Evolutionary conservation across 2,329 filamentous ascomycete genomes (phyloP).

Genomic region (Chrysoporthe puriensis): DNA sequence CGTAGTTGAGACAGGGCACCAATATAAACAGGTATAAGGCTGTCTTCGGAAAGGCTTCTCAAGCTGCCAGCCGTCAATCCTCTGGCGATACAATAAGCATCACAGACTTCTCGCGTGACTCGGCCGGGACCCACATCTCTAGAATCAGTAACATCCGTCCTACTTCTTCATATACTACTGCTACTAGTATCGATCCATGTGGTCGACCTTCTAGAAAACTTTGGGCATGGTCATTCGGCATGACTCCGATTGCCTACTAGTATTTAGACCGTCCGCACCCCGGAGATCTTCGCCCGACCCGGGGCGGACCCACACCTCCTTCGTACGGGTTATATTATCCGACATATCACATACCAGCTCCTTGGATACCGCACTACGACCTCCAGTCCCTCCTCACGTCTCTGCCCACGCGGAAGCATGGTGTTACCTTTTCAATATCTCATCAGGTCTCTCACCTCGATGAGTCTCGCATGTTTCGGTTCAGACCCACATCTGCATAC

Average conservation of each 20-base stretch:
- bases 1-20: not conserved
- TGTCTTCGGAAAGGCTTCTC: not conserved
- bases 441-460: not conserved
- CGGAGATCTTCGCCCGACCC: not conserved
- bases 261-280: not conserved
- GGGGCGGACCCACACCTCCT: not conserved
- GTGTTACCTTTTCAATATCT: not conserved
- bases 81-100: not conserved
- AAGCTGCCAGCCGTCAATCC: not conserved
- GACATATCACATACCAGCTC: not conserved
- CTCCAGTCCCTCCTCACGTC: not conserved
- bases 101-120: not conserved
- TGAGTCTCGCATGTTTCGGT: not conserved
- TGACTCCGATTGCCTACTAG: not conserved
- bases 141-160: not conserved
- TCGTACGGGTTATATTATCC: not conserved
- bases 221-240: constrained; percentile 1
- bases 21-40: not conserved
- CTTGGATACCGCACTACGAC: not conserved
- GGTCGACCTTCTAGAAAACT: not conserved
- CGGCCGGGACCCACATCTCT: not conserved
- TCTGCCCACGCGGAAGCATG: not conserved
- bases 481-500: not conserved
- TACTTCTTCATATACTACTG: not conserved
- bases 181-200: not conserved